Conservation (phyloP, 78 protist species). For the Emiliania huxleyi region DNA sequence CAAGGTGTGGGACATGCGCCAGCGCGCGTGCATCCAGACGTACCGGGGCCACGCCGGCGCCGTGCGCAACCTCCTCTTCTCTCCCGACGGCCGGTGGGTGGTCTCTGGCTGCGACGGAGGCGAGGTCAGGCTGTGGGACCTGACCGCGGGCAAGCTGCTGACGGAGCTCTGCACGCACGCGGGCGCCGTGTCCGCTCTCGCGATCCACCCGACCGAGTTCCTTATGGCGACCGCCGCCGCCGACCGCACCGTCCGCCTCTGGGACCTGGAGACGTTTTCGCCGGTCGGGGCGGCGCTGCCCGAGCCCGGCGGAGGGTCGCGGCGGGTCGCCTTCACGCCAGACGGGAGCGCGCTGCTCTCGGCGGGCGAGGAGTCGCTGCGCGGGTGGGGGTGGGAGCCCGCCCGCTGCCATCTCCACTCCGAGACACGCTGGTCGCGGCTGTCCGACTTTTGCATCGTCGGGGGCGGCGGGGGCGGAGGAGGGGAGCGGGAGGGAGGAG, state of each 20-base stretch:
- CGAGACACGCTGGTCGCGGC: not conserved
- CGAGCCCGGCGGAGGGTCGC: not conserved
- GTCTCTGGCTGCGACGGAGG: constrained; percentile 46
- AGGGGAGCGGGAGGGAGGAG: no score
- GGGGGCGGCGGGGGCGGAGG: not conserved
- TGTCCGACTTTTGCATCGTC: not conserved
- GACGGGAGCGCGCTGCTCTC: constrained; percentile 5
- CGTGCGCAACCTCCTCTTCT: constrained; percentile 18
- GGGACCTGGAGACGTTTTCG: constrained; percentile 55
- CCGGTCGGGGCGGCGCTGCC: not conserved
- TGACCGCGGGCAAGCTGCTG: constrained; percentile 53
- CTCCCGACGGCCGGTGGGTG: constrained; percentile 69
- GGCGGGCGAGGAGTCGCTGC: constrained; percentile 11
- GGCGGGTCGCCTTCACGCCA: not conserved
- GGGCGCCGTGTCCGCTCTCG: constrained; percentile 4
- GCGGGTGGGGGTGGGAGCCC: constrained; percentile 22
- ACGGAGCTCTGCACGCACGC: not conserved
- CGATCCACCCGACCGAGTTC: constrained; percentile 60
- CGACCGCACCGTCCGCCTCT: constrained; percentile 36
- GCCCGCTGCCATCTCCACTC: not conserved
- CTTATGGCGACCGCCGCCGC: constrained; percentile 35
- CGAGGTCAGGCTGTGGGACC: constrained; percentile 50
- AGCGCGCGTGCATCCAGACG: constrained; percentile 49
- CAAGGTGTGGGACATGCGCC: constrained; percentile 56
- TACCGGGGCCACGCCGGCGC: constrained; percentile 49